phyloP scores from a whole-genome alignment of 2,329 filamentous ascomycete species.

The Dactylellina drechsleri region DNA sequence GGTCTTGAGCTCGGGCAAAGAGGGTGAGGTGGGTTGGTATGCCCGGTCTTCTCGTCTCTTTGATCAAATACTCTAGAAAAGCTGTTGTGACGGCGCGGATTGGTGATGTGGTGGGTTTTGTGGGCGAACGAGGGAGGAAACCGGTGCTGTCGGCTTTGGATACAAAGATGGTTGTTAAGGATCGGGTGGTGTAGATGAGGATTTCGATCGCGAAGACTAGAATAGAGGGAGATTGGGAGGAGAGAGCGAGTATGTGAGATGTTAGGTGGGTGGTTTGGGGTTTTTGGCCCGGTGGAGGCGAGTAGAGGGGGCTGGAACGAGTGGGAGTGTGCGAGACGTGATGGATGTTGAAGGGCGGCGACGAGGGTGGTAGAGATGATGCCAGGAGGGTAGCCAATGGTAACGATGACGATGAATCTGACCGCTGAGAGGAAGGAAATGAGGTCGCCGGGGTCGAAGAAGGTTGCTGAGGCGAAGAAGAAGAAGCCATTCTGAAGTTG shows the following conservation, averaged over 20 bases:
- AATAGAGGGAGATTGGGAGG: slow-evolving; percentile 64
- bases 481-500: too few relatives aligned
- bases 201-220: slow-evolving; percentile 87
- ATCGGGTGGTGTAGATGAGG: slow-evolving; percentile 79
- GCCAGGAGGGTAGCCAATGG: slow-evolving; percentile 54
- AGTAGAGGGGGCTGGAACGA: slow-evolving; percentile 78
- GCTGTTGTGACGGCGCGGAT: slow-evolving; percentile 77
- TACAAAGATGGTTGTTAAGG: slow-evolving; percentile 78
- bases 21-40: slow-evolving; percentile 79
- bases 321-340: slow-evolving; percentile 88
- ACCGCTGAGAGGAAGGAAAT: neutral
- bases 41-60: slow-evolving; percentile 72
- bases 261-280: slow-evolving; percentile 85
- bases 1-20: slow-evolving; percentile 89
- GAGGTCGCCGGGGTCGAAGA: neutral
- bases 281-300: slow-evolving; percentile 75
- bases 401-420: slow-evolving; percentile 15
- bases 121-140: slow-evolving; percentile 67
- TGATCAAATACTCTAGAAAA: slow-evolving; percentile 80
- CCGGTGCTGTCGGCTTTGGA: slow-evolving; percentile 98
- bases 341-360: slow-evolving; percentile 73
- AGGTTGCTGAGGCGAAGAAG: neutral
- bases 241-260: slow-evolving; percentile 77
- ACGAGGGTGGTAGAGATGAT: slow-evolving; percentile 58
- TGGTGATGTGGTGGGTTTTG: slow-evolving; percentile 67